These are phyloP conservation scores for Noccaea caerulescens DNA, from an alignment of 345 rosid genomes.

Conservation along the genomic window DNA sequence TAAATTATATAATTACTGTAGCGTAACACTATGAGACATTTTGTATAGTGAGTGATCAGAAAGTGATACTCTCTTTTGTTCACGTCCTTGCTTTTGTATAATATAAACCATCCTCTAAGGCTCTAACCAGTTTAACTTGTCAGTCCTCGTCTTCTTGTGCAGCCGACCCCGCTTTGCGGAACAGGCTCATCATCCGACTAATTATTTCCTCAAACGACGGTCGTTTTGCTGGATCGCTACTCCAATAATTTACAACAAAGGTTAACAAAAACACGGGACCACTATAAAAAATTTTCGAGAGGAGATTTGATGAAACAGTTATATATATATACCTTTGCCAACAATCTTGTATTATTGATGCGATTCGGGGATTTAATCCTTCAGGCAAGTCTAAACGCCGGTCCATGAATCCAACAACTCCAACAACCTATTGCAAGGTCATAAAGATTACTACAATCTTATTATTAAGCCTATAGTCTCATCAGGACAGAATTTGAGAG, in stretches of 20 bases:
- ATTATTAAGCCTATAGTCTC: background rate
- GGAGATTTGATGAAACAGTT: background rate
- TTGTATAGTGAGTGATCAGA: conserved; percentile 8
- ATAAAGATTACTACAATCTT: background rate
- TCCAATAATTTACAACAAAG: background rate
- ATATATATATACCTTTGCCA: conserved; percentile 62
- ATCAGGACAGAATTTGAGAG: background rate
- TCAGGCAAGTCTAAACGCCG: conserved; percentile 82
- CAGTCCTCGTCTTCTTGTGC: conserved; percentile 36
- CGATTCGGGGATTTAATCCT: conserved; percentile 62
- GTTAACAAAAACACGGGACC: background rate
- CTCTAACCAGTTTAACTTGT: conserved; percentile 9
- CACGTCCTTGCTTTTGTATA: conserved; percentile 7
- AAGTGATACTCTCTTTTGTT: conserved; percentile 1
- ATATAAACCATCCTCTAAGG: background rate
- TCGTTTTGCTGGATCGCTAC: conserved; percentile 69
- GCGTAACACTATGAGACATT: conserved; percentile 9
- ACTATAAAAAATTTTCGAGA: background rate
- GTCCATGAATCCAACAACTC: conserved; percentile 92
- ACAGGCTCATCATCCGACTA: conserved; percentile 52
- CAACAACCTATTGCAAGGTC: conserved; percentile 58
- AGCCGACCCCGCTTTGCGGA: conserved; percentile 46
- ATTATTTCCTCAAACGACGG: conserved; percentile 83
- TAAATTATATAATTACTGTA: background rate
- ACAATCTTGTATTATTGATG: conserved; percentile 73